Evolutionary conservation across 176 grass and related monocot genomes (phyloP).

Genomic region (Carex myosuroides): DNA sequence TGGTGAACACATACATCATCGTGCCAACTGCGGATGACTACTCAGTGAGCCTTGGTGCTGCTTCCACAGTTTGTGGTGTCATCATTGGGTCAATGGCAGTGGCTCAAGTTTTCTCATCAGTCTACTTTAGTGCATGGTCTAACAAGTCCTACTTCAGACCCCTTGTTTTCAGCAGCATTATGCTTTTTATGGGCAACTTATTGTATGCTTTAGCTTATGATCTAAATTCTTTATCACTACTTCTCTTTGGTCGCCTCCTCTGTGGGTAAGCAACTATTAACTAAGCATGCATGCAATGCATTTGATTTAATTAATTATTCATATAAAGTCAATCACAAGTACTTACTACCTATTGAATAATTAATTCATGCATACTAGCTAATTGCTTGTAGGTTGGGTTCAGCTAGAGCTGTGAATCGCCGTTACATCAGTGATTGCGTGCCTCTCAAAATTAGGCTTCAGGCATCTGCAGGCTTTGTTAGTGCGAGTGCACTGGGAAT

Average conservation of each 20-base stretch:
- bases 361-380: too few relatives aligned
- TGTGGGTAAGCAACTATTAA: constrained; percentile 48
- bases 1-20: constrained; percentile 97
- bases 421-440: constrained; percentile 94
- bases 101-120: constrained; percentile 94
- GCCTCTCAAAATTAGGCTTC: constrained; percentile 70
- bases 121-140: constrained; percentile 96
- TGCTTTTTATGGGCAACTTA: constrained; percentile 67
- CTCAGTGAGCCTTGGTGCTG: constrained; percentile 79
- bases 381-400: constrained; percentile 52
- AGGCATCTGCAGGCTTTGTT: constrained; percentile 90
- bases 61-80: constrained; percentile 89
- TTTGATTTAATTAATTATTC: neutral
- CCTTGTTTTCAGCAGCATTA: constrained; percentile 84
- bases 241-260: constrained; percentile 65
- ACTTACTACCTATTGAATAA: neutral
- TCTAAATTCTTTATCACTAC: constrained; percentile 54
- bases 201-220: constrained; percentile 88
- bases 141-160: constrained; percentile 90
- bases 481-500: constrained; percentile 94
- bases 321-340: neutral
- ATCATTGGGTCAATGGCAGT: constrained; percentile 96
- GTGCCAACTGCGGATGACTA: constrained; percentile 94
- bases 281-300: neutral
- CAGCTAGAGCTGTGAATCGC: constrained; percentile 80